Percentiles rank a stretch among this genome's conserved stretches.
These are phyloP conservation scores for Scorias spongiosa DNA, from an alignment of 2,329 filamentous ascomycete genomes.

Conservation along the genomic window DNA sequence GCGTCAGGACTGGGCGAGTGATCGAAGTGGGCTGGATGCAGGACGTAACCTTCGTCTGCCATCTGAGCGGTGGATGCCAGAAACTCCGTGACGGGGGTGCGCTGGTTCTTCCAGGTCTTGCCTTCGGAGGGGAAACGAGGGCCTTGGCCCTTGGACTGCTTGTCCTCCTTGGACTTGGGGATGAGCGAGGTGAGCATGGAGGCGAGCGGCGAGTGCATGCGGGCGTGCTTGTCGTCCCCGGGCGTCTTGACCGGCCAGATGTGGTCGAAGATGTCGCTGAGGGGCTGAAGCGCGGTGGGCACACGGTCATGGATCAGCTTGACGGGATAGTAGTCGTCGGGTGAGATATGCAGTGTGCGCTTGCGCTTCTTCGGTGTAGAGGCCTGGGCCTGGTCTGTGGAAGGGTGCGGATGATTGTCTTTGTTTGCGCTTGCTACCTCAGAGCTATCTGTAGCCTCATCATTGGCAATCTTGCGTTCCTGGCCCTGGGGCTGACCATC, in stretches of 20 bases:
- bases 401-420: neutral
- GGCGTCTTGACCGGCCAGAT: conserved; percentile 81
- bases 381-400: neutral
- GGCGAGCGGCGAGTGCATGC: conserved; percentile 74
- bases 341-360: conserved; percentile 21
- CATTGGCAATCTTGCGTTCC: neutral
- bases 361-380: neutral
- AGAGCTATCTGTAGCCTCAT: neutral
- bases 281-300: conserved; percentile 36
- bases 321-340: conserved; percentile 35
- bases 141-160: conserved; percentile 38
- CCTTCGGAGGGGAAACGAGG: conserved; percentile 48
- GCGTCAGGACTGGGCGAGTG: conserved; percentile 21
- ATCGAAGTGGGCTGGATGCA: conserved; percentile 55
- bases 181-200: conserved; percentile 66
- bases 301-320: conserved; percentile 27
- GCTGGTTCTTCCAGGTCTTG: conserved; percentile 54
- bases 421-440: neutral
- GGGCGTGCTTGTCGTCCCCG: conserved; percentile 66
- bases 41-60: conserved; percentile 64
- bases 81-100: conserved; percentile 70
- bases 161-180: conserved; percentile 54
- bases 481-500: too few species aligned
- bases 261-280: conserved; percentile 71
- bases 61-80: conserved; percentile 59